Evolutionary conservation across 2,329 filamentous ascomycete species (phyloP), one percentile per base, ranked within the genome.

Genomic region (Diaporthe citri): DNA sequence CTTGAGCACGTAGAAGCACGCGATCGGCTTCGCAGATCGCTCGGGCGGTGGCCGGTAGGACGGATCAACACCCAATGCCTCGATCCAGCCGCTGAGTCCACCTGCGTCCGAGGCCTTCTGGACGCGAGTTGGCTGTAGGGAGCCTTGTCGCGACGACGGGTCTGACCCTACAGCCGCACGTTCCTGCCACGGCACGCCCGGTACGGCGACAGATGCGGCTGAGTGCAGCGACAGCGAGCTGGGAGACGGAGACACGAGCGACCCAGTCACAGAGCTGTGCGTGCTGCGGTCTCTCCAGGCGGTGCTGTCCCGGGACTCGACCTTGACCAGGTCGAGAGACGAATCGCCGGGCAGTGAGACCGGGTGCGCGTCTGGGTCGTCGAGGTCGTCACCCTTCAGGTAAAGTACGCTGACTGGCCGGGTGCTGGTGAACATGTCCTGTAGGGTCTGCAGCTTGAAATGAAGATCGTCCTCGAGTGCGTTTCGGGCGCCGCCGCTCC

Each of bases 361-460:
- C 0, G 95, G 95, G 79, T 94, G 91, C 15, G 93, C 84, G 80
- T 97, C 95, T 1, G 94, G 93, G 79, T 97, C 94, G 79, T 97
- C 95, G 12, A 90, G 85, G 36, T 95, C 93, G 31, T 94, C 92
- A 39, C 95, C 95, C 43, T 92, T 90, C 3, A 97, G 87, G 79
- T 95, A 96, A 10, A 97, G 85, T 22, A 96, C 89, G 81, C 94
- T 97, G 60, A 94, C 90, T 1, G 94, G 93, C 3, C 94, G 88
- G 7, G 94, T 96, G 80, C 94, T 97, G 22, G 93, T 94, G 81
- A 97, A 97, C 95, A 97, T 97, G 80, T 96, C 94, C 82, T 96
- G 93, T 55, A 96, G 87, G 1, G 91, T 93, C 78, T 93, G 92
- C 39, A 97, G 87, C 83, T 96, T 96, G 83, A 90, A 90, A 79